These are phyloP conservation scores for Ceratocystis cubensis DNA, from an alignment of 2,329 filamentous ascomycete species.

Conservation along the genomic window DNA sequence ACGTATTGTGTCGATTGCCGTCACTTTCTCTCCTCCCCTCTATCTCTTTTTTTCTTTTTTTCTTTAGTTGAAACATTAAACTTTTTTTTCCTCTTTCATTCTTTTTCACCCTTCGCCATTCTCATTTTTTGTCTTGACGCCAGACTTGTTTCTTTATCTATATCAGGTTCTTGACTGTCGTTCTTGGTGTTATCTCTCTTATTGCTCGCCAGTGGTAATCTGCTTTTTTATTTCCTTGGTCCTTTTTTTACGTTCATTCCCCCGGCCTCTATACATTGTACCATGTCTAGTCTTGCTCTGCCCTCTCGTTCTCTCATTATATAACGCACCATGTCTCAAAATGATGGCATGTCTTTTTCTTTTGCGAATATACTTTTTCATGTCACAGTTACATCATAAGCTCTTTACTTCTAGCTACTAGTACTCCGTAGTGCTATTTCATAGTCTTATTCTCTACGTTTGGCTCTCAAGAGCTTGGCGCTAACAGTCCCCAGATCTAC, in stretches of 20 bases:
- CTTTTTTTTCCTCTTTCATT: constrained; percentile 16
- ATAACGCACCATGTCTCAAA: constrained; percentile 6
- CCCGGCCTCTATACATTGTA: background rate
- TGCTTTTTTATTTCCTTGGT: background rate
- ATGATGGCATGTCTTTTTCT: constrained; percentile 3
- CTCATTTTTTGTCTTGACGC: background rate
- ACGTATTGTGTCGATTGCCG: too few relatives aligned
- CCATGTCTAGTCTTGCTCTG: background rate
- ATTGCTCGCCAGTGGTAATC: too few relatives aligned
- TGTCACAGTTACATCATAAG: background rate
- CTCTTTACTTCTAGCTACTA: background rate
- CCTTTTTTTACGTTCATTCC: constrained; percentile 4
- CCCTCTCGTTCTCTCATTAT: background rate
- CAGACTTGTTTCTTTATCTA: too few relatives aligned
- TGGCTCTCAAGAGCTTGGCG: background rate
- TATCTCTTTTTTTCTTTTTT: constrained; percentile 15
- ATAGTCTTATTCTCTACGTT: background rate
- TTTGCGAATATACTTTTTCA: constrained; percentile 5
- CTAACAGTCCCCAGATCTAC: constrained; percentile 15
- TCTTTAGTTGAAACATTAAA: constrained; percentile 14
- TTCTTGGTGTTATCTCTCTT: constrained; percentile 8
- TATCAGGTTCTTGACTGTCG: background rate
- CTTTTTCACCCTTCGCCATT: constrained; percentile 16
- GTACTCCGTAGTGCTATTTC: background rate
- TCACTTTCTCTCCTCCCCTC: constrained; percentile 10